Percentiles rank a stretch among this genome's conserved stretches.
Evolutionary conservation across 1,139 yeast genomes (phyloP).

Genomic region (Kodamaea plutei): DNA sequence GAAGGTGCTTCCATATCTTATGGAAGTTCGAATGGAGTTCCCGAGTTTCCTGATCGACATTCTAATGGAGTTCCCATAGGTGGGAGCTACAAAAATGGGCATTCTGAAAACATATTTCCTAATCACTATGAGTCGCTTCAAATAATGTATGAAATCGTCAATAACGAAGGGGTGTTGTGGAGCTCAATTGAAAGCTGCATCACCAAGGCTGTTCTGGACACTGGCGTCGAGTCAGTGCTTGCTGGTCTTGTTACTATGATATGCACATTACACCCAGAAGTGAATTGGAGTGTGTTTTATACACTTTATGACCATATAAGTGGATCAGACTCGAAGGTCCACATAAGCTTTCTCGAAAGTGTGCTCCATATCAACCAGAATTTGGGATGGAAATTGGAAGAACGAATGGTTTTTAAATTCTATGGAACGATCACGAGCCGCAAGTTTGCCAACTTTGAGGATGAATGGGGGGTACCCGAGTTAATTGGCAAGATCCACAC

Average conservation of each 20-base stretch:
- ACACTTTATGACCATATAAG: conserved; percentile 17
- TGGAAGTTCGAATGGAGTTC: too few relatives aligned
- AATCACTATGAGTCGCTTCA: conserved; percentile 15
- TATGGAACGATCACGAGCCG: conserved; percentile 29
- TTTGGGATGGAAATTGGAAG: conserved; percentile 37
- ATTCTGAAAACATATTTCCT: conserved; percentile 3
- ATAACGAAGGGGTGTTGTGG: conserved; percentile 18
- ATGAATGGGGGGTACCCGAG: conserved; percentile 27
- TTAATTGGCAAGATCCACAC: conserved; percentile 24
- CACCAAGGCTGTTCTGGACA: conserved; percentile 8
- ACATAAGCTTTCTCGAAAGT: too few relatives aligned
- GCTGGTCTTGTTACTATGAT: too few relatives aligned
- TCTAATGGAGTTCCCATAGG: too few relatives aligned
- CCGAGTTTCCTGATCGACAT: too few relatives aligned
- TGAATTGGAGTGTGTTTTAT: conserved; percentile 28
- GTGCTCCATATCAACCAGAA: conserved; percentile 25
- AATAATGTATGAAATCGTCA: conserved; percentile 13
- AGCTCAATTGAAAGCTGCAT: conserved; percentile 14
- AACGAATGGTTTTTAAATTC: conserved; percentile 26
- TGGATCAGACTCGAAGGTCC: too few relatives aligned
- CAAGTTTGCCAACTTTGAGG: conserved; percentile 37
- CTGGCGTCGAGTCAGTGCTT: too few relatives aligned
- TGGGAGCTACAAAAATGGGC: too few relatives aligned
- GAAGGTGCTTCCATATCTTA: too few relatives aligned
- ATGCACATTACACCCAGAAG: too few relatives aligned